These are phyloP conservation scores for Corrigiola litoralis DNA, from an alignment of 179 eudicot genomes.

Conservation along the genomic window DNA sequence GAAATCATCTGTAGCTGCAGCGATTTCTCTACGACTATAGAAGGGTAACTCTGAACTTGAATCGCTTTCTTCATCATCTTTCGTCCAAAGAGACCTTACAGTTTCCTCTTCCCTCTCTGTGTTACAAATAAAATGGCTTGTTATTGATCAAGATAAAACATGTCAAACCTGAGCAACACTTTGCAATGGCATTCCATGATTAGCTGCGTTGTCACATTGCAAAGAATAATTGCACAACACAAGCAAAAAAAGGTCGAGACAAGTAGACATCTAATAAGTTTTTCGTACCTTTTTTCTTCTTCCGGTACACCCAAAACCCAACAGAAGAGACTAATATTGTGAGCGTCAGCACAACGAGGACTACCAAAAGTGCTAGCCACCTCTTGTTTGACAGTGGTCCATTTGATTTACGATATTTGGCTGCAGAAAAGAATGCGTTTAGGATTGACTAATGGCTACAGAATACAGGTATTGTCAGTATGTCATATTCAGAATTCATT, in stretches of 20 bases:
- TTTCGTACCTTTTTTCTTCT: conserved; percentile 28
- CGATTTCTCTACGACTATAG: conserved; percentile 28
- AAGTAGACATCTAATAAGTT: background rate
- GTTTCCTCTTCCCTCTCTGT: conserved; percentile 27
- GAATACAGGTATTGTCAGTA: background rate
- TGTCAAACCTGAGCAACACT: no score
- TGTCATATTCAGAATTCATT: no score
- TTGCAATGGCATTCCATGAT: no score
- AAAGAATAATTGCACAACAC: no score
- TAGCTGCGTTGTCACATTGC: no score
- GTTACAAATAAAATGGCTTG: background rate
- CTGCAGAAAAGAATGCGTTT: conserved; percentile 14
- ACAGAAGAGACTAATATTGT: conserved; percentile 5
- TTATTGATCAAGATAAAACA: background rate
- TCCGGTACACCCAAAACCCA: conserved; percentile 12
- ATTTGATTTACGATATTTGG: conserved; percentile 16
- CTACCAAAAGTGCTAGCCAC: conserved; percentile 17
- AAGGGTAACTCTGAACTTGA: conserved; percentile 30
- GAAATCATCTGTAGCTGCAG: conserved; percentile 33
- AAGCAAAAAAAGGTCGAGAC: no score
- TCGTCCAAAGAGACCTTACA: conserved; percentile 34
- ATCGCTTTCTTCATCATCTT: conserved; percentile 28
- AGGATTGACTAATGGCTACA: background rate
- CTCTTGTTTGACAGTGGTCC: conserved; percentile 10
- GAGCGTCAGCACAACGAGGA: conserved; percentile 14